These are phyloP conservation scores for Penicillium sp. DNA, from an alignment of 2,329 filamentous ascomycete species.

Conservation along the genomic window DNA sequence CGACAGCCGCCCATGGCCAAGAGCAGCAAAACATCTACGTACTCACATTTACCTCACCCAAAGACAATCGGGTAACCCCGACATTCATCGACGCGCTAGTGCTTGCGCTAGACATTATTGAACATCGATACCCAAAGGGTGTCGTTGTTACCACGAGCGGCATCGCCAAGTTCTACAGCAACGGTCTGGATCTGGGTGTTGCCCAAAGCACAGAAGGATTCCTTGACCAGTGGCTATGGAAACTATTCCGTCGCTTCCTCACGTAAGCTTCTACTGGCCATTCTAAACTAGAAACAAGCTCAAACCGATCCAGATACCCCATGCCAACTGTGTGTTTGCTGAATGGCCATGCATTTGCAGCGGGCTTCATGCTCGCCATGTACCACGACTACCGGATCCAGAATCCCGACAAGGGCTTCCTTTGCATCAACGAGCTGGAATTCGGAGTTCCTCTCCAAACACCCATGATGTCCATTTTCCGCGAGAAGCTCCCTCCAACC, in stretches of 20 bases:
- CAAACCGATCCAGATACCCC: slow-evolving; percentile 52
- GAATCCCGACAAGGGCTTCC: slow-evolving; percentile 64
- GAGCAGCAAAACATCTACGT: slow-evolving; percentile 57
- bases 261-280: slow-evolving; percentile 40
- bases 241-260: slow-evolving; percentile 60
- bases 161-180: slow-evolving; percentile 75
- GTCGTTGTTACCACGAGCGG: slow-evolving; percentile 72
- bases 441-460: slow-evolving; percentile 71
- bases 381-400: slow-evolving; percentile 80
- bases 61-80: slow-evolving; percentile 71
- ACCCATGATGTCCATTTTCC: slow-evolving; percentile 70
- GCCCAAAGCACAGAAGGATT: slow-evolving; percentile 59
- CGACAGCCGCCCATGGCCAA: slow-evolving; percentile 41
- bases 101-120: slow-evolving; percentile 69
- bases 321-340: slow-evolving; percentile 78
- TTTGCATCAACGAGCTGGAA: slow-evolving; percentile 77
- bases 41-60: slow-evolving; percentile 64
- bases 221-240: slow-evolving; percentile 58
- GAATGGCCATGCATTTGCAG: slow-evolving; percentile 77
- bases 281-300: neutral
- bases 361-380: slow-evolving; percentile 75
- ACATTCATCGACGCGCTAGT: slow-evolving; percentile 64
- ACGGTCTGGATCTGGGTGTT: slow-evolving; percentile 72
- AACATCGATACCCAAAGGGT: slow-evolving; percentile 62
- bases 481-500: slow-evolving; percentile 57